These are phyloP conservation scores for Blakeslea trispora DNA, from an alignment of 371 early-diverging fungal genomes.

Conservation along the genomic window DNA sequence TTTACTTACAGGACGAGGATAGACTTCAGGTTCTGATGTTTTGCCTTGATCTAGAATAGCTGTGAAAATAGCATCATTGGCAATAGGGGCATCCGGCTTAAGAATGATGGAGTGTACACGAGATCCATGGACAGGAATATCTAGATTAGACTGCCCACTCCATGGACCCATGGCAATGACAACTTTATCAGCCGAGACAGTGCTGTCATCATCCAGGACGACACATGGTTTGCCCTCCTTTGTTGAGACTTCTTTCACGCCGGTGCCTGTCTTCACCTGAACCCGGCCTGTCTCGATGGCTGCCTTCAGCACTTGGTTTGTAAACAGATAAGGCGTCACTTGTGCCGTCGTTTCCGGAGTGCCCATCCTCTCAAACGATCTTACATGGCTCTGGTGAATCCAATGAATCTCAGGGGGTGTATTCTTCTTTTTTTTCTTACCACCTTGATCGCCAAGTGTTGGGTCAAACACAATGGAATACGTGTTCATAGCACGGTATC, in stretches of 20 bases:
- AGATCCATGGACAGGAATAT: slow-evolving; percentile 37
- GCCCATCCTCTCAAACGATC: slow-evolving; percentile 52
- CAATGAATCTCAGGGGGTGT: slow-evolving; percentile 19
- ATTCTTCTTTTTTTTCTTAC: background rate
- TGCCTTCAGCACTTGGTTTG: slow-evolving; percentile 46
- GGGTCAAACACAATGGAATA: slow-evolving; percentile 40
- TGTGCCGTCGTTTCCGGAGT: slow-evolving; percentile 58
- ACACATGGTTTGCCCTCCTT: slow-evolving; percentile 34
- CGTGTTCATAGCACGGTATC: slow-evolving; percentile 61
- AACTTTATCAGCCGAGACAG: slow-evolving; percentile 32
- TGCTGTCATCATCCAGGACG: slow-evolving; percentile 27
- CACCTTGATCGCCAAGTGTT: slow-evolving; percentile 2
- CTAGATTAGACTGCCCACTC: slow-evolving; percentile 34
- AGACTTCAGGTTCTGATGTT: slow-evolving; percentile 50
- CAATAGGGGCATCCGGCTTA: slow-evolving; percentile 27
- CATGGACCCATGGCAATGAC: slow-evolving; percentile 60
- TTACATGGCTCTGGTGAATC: slow-evolving; percentile 38
- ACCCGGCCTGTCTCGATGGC: slow-evolving; percentile 39
- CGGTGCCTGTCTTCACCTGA: slow-evolving; percentile 19
- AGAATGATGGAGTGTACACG: slow-evolving; percentile 53
- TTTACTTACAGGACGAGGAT: slow-evolving; percentile 33
- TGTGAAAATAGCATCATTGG: slow-evolving; percentile 51
- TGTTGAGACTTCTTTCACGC: slow-evolving; percentile 24
- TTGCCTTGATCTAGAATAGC: slow-evolving; percentile 28
- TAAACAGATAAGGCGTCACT: slow-evolving; percentile 60